Evolutionary conservation across 768 basidiomycete species (phyloP).

Genomic region (Fistulinella prunicolor): DNA sequence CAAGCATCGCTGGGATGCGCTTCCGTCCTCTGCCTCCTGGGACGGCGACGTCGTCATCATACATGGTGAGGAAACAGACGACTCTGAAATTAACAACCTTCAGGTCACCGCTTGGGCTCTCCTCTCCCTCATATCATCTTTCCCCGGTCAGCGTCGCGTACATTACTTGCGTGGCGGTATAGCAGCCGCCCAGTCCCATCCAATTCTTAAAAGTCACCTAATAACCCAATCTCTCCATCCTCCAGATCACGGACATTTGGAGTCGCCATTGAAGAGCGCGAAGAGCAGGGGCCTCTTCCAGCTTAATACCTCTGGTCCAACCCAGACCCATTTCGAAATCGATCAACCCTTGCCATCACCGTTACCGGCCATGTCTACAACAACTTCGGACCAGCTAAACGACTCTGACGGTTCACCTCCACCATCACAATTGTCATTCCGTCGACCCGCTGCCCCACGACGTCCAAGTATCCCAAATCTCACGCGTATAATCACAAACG

Average conservation of each 20-base stretch:
- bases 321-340: slow-evolving; percentile 55
- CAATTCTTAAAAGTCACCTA: slow-evolving; percentile 52
- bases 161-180: slow-evolving; percentile 77
- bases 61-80: slow-evolving; percentile 77
- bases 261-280: slow-evolving; percentile 25
- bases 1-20: slow-evolving; percentile 63
- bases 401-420: slow-evolving; percentile 62
- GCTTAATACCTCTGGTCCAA: slow-evolving; percentile 57
- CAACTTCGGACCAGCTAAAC: slow-evolving; percentile 34
- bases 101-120: slow-evolving; percentile 68
- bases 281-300: slow-evolving; percentile 60
- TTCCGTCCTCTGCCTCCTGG: slow-evolving; percentile 55
- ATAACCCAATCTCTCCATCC: slow-evolving; percentile 22
- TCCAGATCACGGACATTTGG: slow-evolving; percentile 7
- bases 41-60: slow-evolving; percentile 69
- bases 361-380: slow-evolving; percentile 54
- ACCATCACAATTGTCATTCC: slow-evolving; percentile 59
- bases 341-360: slow-evolving; percentile 54
- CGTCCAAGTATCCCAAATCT: slow-evolving; percentile 65
- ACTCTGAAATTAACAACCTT: slow-evolving; percentile 54
- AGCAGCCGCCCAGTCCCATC: slow-evolving; percentile 56
- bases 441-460: slow-evolving; percentile 46
- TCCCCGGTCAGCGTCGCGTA: slow-evolving; percentile 53
- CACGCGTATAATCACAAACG: slow-evolving; percentile 59
- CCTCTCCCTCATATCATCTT: slow-evolving; percentile 56